A percentile compares a stretch with the other conserved stretches of the same genome.
Evolutionary conservation across 2,329 filamentous ascomycete species (phyloP).

Genomic region (Tolypocladium tundrense): DNA sequence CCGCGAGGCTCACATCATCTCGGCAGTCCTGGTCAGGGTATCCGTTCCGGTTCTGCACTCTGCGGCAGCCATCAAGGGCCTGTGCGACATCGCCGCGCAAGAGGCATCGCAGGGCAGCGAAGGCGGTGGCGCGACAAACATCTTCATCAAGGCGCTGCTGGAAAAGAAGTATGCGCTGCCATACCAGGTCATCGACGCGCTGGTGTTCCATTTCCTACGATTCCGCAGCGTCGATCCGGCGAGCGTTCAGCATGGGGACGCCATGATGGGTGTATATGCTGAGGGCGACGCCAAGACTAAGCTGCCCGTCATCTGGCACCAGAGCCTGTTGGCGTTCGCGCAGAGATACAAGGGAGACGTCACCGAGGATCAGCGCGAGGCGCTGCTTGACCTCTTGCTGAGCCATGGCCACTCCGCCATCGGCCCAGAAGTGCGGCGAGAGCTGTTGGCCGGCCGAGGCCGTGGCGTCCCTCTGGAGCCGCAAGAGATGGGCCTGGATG

Average conservation of each 20-base stretch:
- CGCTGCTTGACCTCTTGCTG: slow-evolving; percentile 75
- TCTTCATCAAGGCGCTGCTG: slow-evolving; percentile 85
- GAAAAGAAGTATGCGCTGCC: slow-evolving; percentile 97
- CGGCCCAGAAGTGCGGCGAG: slow-evolving; percentile 80
- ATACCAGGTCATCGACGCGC: slow-evolving; percentile 84
- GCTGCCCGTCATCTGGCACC: slow-evolving; percentile 92
- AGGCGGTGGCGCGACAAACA: slow-evolving; percentile 83
- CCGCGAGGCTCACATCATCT: slow-evolving; percentile 84
- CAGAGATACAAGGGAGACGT: slow-evolving; percentile 94
- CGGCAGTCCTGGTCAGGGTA: slow-evolving; percentile 72
- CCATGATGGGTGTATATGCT: slow-evolving; percentile 35
- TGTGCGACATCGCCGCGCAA: slow-evolving; percentile 90
- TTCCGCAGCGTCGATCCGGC: slow-evolving; percentile 64
- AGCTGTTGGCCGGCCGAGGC: slow-evolving; percentile 79
- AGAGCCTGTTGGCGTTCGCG: slow-evolving; percentile 83
- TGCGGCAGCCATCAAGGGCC: slow-evolving; percentile 77
- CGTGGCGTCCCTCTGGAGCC: slow-evolving; percentile 61
- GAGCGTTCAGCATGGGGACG: slow-evolving; percentile 39
- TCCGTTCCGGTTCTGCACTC: slow-evolving; percentile 88
- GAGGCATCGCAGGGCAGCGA: slow-evolving; percentile 76
- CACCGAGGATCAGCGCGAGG: slow-evolving; percentile 88
- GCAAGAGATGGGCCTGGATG: slow-evolving; percentile 47
- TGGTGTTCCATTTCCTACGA: slow-evolving; percentile 94
- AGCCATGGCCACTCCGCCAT: slow-evolving; percentile 80
- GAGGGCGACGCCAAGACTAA: slow-evolving; percentile 47